Conservation (phyloP, 345 rosid species). For the Eucalyptus pauciflora region DNA sequence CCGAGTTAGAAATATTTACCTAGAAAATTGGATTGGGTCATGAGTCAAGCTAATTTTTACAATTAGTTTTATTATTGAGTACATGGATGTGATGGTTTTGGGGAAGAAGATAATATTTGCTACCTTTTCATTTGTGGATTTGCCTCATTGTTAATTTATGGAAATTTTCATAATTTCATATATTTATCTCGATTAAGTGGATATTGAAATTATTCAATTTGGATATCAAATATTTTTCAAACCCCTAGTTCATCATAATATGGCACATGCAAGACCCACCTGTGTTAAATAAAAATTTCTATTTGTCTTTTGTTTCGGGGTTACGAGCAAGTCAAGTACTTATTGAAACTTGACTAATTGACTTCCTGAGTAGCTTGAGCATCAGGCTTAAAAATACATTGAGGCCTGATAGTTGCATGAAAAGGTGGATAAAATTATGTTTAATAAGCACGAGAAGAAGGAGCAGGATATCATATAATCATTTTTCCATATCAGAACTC, state of each 20-base stretch:
- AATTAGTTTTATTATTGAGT: not conserved
- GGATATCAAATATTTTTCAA: not conserved
- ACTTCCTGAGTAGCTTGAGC: not conserved
- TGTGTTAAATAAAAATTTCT: not conserved
- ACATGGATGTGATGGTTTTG: not conserved
- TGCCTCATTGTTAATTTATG: not conserved
- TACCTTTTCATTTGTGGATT: not conserved
- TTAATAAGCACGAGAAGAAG: not conserved
- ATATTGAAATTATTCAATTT: not conserved
- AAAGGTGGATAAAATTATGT: not conserved
- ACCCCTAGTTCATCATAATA: not conserved
- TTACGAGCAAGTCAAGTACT: not conserved
- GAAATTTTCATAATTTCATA: not conserved
- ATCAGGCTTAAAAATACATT: not conserved
- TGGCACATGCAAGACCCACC: not conserved
- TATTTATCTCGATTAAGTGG: not conserved
- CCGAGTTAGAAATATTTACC: not conserved
- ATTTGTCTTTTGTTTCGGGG: not conserved
- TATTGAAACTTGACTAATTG: not conserved
- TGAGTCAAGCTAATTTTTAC: not conserved
- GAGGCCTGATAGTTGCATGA: not conserved
- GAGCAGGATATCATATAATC: not conserved
- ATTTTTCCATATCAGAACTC: not conserved
- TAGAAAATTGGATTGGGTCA: not conserved
- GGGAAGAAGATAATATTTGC: not conserved